Conservation (phyloP, 371 early-diverging fungal species). For the Thermomucor indicae-seudaticae region DNA sequence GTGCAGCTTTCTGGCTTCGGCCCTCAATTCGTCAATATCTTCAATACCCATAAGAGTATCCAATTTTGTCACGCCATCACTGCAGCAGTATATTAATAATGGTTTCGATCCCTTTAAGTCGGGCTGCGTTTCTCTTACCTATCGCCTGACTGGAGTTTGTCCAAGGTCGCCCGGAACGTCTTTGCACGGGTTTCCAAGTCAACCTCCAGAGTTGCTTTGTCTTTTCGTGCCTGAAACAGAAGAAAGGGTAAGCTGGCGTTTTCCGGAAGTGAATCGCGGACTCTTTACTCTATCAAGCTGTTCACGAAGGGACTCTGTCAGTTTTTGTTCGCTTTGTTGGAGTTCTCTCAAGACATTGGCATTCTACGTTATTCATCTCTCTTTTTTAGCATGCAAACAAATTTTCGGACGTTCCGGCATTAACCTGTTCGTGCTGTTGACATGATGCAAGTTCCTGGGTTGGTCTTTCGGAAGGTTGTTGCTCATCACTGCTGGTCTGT, state of each 20-base stretch:
- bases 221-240: conserved; percentile 37
- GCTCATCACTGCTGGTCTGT: too few relatives aligned
- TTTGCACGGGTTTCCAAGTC: conserved; percentile 40
- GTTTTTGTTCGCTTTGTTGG: conserved; percentile 26
- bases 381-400: too few relatives aligned
- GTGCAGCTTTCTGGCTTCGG: conserved; percentile 33
- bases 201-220: conserved; percentile 40
- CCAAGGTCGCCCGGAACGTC: conserved; percentile 29
- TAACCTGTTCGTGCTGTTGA: too few relatives aligned
- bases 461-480: too few relatives aligned
- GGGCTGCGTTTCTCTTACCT: neutral
- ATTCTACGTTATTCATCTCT: too few relatives aligned
- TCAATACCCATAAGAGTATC: conserved; percentile 23
- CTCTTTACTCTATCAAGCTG: conserved; percentile 39
- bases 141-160: conserved; percentile 19
- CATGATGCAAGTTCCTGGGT: too few relatives aligned
- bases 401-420: too few relatives aligned
- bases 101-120: neutral
- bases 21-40: conserved; percentile 30
- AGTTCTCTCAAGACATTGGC: conserved; percentile 15
- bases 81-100: neutral
- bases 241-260: neutral
- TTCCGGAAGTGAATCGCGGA: neutral
- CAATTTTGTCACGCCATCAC: conserved; percentile 16
- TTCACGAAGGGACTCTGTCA: conserved; percentile 38